Evolutionary conservation across 108 stramenopile genomes (phyloP).

Genomic region (Cyclotella cryptica): DNA sequence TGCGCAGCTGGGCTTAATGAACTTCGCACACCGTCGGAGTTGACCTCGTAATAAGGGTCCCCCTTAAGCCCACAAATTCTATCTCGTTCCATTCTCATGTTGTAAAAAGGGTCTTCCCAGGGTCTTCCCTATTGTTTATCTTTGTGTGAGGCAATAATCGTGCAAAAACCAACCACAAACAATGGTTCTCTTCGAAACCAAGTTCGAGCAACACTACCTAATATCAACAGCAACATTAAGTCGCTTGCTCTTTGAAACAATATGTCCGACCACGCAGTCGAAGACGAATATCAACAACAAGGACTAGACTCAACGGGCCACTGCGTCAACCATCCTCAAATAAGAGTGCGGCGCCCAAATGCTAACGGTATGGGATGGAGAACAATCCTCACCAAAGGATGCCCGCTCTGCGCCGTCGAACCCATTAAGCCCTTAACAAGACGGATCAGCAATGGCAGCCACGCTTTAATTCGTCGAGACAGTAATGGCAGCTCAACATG

Average conservation of each 20-base stretch:
- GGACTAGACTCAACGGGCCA: not conserved
- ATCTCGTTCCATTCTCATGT: too few relatives aligned
- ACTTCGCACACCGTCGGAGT: too few relatives aligned
- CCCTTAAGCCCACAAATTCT: too few relatives aligned
- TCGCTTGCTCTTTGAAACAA: not conserved
- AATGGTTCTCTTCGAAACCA: too few relatives aligned
- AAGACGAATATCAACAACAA: not conserved
- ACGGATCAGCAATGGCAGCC: not conserved
- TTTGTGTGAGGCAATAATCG: too few relatives aligned
- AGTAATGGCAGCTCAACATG: not conserved
- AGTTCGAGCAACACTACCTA: not conserved
- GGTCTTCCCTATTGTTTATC: too few relatives aligned
- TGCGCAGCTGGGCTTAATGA: too few relatives aligned
- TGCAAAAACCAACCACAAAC: too few relatives aligned
- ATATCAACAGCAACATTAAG: too few relatives aligned
- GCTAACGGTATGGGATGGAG: constrained; percentile 4
- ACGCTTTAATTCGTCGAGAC: not conserved
- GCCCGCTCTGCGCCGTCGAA: constrained; percentile 1
- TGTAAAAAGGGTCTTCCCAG: too few relatives aligned
- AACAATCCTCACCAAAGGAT: constrained; percentile 5
- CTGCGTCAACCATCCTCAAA: not conserved
- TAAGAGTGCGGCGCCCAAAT: not conserved
- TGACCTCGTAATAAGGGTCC: too few relatives aligned
- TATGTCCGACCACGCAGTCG: not conserved
- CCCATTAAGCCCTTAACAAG: not conserved